These are phyloP conservation scores for Amylocarpus encephaloides DNA, from an alignment of 2,329 filamentous ascomycete genomes.

Conservation along the genomic window DNA sequence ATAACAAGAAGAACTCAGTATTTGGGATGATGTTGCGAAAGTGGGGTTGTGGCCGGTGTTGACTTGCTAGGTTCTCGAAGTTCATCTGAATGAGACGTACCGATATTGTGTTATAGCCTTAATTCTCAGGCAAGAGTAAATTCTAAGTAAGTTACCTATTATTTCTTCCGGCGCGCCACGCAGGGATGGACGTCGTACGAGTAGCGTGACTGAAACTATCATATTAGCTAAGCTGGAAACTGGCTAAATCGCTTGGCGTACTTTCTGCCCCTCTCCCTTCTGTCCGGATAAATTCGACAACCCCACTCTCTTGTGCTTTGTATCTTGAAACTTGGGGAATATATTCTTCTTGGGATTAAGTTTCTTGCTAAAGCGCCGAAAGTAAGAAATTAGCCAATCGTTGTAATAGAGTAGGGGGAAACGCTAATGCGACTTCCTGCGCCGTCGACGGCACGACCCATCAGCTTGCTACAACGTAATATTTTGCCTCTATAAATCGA, in stretches of 20 bases:
- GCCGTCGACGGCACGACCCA: too few relatives aligned
- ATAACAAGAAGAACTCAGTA: background rate
- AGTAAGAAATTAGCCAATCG: background rate
- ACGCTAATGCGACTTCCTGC: background rate
- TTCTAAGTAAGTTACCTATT: too few relatives aligned
- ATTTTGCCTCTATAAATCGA: background rate
- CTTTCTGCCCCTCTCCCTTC: background rate
- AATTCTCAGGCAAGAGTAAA: too few relatives aligned
- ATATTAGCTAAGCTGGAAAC: conserved; percentile 3
- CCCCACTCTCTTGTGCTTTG: too few relatives aligned
- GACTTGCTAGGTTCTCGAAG: too few relatives aligned
- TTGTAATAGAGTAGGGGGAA: background rate
- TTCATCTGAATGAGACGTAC: too few relatives aligned
- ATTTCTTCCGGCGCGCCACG: too few relatives aligned
- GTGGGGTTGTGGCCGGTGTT: too few relatives aligned
- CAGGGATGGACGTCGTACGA: background rate
- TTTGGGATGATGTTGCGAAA: background rate
- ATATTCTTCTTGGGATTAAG: conserved; percentile 1
- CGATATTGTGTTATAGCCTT: too few relatives aligned
- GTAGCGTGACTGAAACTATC: background rate
- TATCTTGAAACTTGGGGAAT: too few relatives aligned
- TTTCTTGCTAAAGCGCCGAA: conserved; percentile 1
- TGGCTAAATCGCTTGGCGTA: background rate
- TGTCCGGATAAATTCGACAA: too few relatives aligned
- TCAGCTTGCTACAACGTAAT: conserved; percentile 1